A percentile compares a stretch with the other conserved stretches of the same genome.
These are phyloP conservation scores for Aspergillus candidus DNA, from an alignment of 2,329 filamentous ascomycete species.

Conservation along the genomic window DNA sequence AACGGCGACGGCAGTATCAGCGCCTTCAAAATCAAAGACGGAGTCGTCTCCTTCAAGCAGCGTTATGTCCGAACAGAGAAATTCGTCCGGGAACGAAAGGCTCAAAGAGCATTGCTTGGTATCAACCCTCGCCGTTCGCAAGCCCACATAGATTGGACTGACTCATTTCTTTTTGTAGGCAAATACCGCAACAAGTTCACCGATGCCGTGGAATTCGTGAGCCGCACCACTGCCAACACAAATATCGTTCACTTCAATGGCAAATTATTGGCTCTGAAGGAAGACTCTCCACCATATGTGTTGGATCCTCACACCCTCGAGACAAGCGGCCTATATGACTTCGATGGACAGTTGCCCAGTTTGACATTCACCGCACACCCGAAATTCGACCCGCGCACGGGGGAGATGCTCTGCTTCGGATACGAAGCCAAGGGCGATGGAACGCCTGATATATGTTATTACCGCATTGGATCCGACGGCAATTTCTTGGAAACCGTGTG, in stretches of 20 bases:
- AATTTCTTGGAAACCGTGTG: constrained; percentile 28
- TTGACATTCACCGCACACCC: constrained; percentile 49
- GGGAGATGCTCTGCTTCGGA: constrained; percentile 48
- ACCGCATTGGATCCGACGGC: constrained; percentile 24
- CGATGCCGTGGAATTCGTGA: constrained; percentile 30
- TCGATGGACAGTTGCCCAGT: constrained; percentile 43
- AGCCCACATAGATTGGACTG: too few species aligned
- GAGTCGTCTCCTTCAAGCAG: constrained; percentile 29
- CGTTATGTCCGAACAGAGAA: constrained; percentile 40
- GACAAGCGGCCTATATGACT: constrained; percentile 46
- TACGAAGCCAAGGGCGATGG: constrained; percentile 41
- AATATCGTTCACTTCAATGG: constrained; percentile 56
- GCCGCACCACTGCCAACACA: constrained; percentile 46
- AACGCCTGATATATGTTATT: constrained; percentile 36
- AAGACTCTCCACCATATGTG: constrained; percentile 48
- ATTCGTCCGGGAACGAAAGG: constrained; percentile 34
- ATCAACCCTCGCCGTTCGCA: too few species aligned
- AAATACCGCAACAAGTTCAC: constrained; percentile 40
- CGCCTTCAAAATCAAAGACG: constrained; percentile 33
- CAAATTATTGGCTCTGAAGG: constrained; percentile 43
- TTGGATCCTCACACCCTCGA: constrained; percentile 45
- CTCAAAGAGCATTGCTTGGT: constrained; percentile 26
- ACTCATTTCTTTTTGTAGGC: constrained; percentile 15
- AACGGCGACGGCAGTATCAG: constrained; percentile 40
- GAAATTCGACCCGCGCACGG: constrained; percentile 46